A percentile compares a stretch with the other conserved stretches of the same genome.
These are phyloP conservation scores for Thyridium curvatum DNA, from an alignment of 2,329 filamentous ascomycete genomes.

Conservation along the genomic window DNA sequence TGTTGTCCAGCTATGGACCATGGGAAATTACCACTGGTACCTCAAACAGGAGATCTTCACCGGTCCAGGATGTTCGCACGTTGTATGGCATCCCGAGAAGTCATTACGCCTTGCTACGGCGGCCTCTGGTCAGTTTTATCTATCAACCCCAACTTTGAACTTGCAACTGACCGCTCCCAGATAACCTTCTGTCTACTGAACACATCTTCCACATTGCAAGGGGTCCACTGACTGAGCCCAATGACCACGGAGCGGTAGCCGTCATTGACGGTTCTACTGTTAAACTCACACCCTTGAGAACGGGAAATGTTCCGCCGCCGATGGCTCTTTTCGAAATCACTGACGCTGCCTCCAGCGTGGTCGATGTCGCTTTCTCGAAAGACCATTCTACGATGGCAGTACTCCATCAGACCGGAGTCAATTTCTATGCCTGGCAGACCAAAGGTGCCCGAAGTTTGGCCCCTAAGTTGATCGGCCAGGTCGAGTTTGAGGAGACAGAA, in stretches of 20 bases:
- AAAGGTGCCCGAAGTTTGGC: slow-evolving; percentile 44
- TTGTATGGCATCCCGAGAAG: slow-evolving; percentile 85
- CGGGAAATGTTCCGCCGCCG: slow-evolving; percentile 83
- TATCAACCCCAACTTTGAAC: slow-evolving; percentile 2
- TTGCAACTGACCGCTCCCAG: slow-evolving; percentile 13
- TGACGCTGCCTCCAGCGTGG: slow-evolving; percentile 48
- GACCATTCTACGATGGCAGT: slow-evolving; percentile 63
- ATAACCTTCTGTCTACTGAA: slow-evolving; percentile 52
- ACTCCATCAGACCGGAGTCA: slow-evolving; percentile 59
- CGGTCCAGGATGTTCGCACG: slow-evolving; percentile 18
- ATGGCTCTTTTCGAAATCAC: slow-evolving; percentile 78
- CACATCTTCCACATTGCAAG: slow-evolving; percentile 62
- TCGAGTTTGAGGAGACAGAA: slow-evolving; percentile 28
- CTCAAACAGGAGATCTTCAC: slow-evolving; percentile 79
- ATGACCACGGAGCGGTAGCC: slow-evolving; percentile 73
- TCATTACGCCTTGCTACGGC: slow-evolving; percentile 60
- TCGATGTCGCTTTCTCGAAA: slow-evolving; percentile 70
- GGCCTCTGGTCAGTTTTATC: slow-evolving; percentile 33
- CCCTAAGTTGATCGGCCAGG: slow-evolving; percentile 31
- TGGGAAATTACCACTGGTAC: slow-evolving; percentile 97
- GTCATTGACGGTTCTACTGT: slow-evolving; percentile 77
- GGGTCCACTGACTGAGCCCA: slow-evolving; percentile 62
- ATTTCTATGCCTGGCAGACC: slow-evolving; percentile 64
- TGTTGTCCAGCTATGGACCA: slow-evolving; percentile 89
- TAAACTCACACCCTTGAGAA: slow-evolving; percentile 79